Evolutionary conservation across 768 basidiomycete species (phyloP).

Genomic region (Lactarius tabidus): DNA sequence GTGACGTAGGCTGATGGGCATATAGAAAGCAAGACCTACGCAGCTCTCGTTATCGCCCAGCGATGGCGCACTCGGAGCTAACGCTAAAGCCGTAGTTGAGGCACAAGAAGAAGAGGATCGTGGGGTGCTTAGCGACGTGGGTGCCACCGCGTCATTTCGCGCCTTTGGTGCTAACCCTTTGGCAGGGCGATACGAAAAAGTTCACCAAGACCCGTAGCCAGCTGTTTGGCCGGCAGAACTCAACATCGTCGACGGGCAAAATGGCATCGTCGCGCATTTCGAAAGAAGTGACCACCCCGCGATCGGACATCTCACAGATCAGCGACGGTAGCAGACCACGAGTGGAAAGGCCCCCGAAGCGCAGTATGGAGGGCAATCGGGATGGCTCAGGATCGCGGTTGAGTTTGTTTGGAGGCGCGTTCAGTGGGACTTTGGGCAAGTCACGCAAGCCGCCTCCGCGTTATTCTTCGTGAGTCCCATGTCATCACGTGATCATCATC

Average conservation of each 20-base stretch:
- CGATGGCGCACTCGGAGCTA: constrained; percentile 51
- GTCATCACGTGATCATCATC: not conserved
- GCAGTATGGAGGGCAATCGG: constrained; percentile 45
- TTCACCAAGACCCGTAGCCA: constrained; percentile 41
- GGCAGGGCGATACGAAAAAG: constrained; percentile 48
- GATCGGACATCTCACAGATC: constrained; percentile 8
- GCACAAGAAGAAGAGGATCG: constrained; percentile 47
- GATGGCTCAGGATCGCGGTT: constrained; percentile 50
- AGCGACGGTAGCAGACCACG: not conserved
- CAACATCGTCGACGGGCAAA: constrained; percentile 33
- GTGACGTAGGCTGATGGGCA: not conserved
- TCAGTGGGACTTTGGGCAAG: constrained; percentile 59
- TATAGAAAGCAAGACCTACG: constrained; percentile 45
- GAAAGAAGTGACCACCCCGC: constrained; percentile 29
- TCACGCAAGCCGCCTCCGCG: constrained; percentile 78
- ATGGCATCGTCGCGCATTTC: constrained; percentile 30
- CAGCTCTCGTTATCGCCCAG: constrained; percentile 57
- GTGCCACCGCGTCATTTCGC: constrained; percentile 28
- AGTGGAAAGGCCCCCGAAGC: constrained; percentile 43
- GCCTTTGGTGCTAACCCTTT: not conserved
- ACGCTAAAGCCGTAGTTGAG: constrained; percentile 31
- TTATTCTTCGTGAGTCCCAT: constrained; percentile 52
- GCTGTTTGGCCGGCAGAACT: constrained; percentile 60
- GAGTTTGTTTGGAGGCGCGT: constrained; percentile 76
- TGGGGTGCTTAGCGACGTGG: constrained; percentile 63